Percentiles rank a stretch among this genome's conserved stretches.
These are phyloP conservation scores for Erodium chrysanthum DNA, from an alignment of 441 rosid genomes.

Conservation along the genomic window DNA sequence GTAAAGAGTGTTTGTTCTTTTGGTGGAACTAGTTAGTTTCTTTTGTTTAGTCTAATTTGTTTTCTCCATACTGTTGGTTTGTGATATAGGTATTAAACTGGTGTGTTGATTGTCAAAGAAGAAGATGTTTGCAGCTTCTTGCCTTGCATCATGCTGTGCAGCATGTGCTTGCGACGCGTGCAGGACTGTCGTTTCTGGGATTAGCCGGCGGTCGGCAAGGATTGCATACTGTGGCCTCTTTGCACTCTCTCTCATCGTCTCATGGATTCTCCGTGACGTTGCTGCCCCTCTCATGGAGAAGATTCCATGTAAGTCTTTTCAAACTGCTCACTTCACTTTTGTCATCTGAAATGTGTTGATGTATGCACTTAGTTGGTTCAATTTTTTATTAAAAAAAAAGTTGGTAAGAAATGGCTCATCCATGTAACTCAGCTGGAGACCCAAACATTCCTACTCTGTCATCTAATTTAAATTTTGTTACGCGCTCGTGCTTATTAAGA, in stretches of 20 bases:
- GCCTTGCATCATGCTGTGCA: slow-evolving; percentile 86
- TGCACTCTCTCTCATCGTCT: slow-evolving; percentile 66
- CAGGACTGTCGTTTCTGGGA: slow-evolving; percentile 69
- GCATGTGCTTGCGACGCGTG: slow-evolving; percentile 90
- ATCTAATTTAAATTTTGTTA: neutral
- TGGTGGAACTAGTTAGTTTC: neutral
- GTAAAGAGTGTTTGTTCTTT: no score
- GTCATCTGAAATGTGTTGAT: no score
- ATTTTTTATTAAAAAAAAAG: neutral
- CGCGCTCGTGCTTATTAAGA: neutral
- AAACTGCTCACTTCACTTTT: no score
- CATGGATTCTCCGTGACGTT: slow-evolving; percentile 86
- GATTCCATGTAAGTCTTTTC: slow-evolving; percentile 60
- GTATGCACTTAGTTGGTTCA: neutral
- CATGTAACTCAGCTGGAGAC: neutral
- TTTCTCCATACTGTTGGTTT: neutral
- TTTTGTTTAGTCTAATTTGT: neutral
- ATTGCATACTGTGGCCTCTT: slow-evolving; percentile 91
- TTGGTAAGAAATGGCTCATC: neutral
- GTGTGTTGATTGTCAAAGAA: slow-evolving; percentile 12
- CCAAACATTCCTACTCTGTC: neutral
- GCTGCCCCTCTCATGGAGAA: slow-evolving; percentile 95
- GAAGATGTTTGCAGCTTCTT: slow-evolving; percentile 86
- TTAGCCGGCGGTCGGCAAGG: slow-evolving; percentile 83
- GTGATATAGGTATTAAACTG: neutral